These are phyloP conservation scores for Paramecium biaurelia DNA, from an alignment of 73 alveolate species.

Conservation along the genomic window DNA sequence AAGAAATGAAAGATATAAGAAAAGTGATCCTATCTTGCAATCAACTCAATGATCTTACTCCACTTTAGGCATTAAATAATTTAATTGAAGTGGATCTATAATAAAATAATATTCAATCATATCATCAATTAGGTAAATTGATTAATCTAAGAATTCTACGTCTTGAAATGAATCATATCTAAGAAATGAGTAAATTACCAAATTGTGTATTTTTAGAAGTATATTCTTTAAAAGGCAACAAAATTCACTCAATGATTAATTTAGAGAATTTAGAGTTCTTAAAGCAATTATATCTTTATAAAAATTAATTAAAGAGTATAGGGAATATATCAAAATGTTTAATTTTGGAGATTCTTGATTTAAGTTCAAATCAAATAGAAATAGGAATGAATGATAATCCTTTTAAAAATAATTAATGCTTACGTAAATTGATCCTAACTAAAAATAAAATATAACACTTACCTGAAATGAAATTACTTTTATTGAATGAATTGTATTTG, in stretches of 20 bases:
- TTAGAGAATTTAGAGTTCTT: conserved; percentile 5
- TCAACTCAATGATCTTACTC: not conserved
- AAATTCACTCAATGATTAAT: not conserved
- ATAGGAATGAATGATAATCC: not conserved
- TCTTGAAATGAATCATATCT: conserved; percentile 25
- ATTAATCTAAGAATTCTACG: conserved; percentile 11
- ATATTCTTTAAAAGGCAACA: not conserved
- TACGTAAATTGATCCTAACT: not conserved
- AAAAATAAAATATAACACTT: not conserved
- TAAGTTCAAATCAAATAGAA: not conserved
- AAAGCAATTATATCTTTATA: not conserved
- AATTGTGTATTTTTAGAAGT: not conserved
- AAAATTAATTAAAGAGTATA: not conserved
- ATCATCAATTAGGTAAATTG: not conserved
- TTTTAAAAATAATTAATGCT: not conserved
- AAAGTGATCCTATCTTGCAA: not conserved
- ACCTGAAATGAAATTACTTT: not conserved
- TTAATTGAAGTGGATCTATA: not conserved
- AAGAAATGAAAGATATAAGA: not conserved
- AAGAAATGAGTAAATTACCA: not conserved
- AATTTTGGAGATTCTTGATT: not conserved
- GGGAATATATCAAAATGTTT: not conserved
- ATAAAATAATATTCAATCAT: not conserved
- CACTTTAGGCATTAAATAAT: not conserved
- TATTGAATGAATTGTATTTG: not conserved